Evolutionary conservation across 345 rosid genomes (phyloP).

Genomic region (Lepidium africanum): DNA sequence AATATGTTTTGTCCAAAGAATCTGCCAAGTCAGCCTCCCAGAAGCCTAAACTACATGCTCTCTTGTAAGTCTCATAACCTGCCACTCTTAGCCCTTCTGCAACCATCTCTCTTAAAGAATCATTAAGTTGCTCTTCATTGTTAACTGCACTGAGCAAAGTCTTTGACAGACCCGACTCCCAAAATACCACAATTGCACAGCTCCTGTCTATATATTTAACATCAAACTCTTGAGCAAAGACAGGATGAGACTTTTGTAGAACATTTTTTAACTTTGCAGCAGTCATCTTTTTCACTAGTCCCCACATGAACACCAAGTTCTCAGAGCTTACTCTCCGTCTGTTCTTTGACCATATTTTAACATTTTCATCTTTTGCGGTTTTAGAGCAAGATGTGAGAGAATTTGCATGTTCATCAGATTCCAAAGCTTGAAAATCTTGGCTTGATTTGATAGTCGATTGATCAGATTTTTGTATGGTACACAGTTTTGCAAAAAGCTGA

Average conservation of each 20-base stretch:
- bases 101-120: slow-evolving; percentile 52
- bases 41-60: slow-evolving; percentile 55
- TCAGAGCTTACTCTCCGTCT: slow-evolving; percentile 46
- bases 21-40: slow-evolving; percentile 63
- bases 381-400: slow-evolving; percentile 23
- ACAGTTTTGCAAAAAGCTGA: slow-evolving; percentile 63
- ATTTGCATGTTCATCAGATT: slow-evolving; percentile 31
- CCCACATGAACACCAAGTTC: slow-evolving; percentile 79
- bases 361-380: slow-evolving; percentile 31
- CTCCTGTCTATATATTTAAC: slow-evolving; percentile 53
- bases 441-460: slow-evolving; percentile 22
- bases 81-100: slow-evolving; percentile 62
- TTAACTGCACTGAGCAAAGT: slow-evolving; percentile 41
- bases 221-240: slow-evolving; percentile 45
- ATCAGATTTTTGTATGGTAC: slow-evolving; percentile 43
- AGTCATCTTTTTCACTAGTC: slow-evolving; percentile 39
- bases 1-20: slow-evolving; percentile 47
- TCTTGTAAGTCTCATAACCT: slow-evolving; percentile 45
- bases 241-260: slow-evolving; percentile 48
- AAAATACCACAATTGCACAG: slow-evolving; percentile 73
- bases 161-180: slow-evolving; percentile 39
- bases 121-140: slow-evolving; percentile 34
- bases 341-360: slow-evolving; percentile 55
- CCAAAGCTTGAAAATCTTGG: slow-evolving; percentile 21
- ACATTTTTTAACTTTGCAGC: slow-evolving; percentile 50